Conservation (phyloP, 495 filamentous ascomycete genomes). For the Entonaema liquescens region DNA sequence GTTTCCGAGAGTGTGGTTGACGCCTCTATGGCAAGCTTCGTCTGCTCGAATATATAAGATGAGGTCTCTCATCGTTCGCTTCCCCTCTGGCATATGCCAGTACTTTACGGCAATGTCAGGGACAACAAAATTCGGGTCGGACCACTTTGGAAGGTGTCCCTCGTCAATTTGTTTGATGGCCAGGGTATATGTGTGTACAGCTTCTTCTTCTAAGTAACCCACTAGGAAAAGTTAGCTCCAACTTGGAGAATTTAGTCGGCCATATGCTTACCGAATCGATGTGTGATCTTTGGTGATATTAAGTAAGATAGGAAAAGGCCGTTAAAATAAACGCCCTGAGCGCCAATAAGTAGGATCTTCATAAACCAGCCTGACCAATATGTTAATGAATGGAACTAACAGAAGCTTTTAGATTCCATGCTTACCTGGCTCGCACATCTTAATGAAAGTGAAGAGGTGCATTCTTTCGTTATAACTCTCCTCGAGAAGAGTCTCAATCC, state of each 20-base stretch:
- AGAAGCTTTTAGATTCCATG: constrained; percentile 41
- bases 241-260: constrained; percentile 71
- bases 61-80: constrained; percentile 83
- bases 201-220: constrained; percentile 96
- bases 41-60: constrained; percentile 90
- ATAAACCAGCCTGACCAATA: constrained; percentile 77
- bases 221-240: constrained; percentile 80
- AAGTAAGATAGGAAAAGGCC: constrained; percentile 90
- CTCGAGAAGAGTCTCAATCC: constrained; percentile 96
- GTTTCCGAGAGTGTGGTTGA: constrained; percentile 94
- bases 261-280: constrained; percentile 77
- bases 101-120: constrained; percentile 90
- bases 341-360: constrained; percentile 83
- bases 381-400: constrained; percentile 69
- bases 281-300: constrained; percentile 85
- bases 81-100: constrained; percentile 90
- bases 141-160: constrained; percentile 84
- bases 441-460: constrained; percentile 94
- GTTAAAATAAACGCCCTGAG: constrained; percentile 92
- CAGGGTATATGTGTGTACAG: constrained; percentile 92
- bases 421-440: constrained; percentile 81
- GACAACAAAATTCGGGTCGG: constrained; percentile 69
- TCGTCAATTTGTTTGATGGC: constrained; percentile 85
- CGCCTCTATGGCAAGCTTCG: constrained; percentile 96
- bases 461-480: constrained; percentile 96